These are phyloP conservation scores for Diaporthe sp. DNA, from an alignment of 2,329 filamentous ascomycete genomes.

Conservation along the genomic window DNA sequence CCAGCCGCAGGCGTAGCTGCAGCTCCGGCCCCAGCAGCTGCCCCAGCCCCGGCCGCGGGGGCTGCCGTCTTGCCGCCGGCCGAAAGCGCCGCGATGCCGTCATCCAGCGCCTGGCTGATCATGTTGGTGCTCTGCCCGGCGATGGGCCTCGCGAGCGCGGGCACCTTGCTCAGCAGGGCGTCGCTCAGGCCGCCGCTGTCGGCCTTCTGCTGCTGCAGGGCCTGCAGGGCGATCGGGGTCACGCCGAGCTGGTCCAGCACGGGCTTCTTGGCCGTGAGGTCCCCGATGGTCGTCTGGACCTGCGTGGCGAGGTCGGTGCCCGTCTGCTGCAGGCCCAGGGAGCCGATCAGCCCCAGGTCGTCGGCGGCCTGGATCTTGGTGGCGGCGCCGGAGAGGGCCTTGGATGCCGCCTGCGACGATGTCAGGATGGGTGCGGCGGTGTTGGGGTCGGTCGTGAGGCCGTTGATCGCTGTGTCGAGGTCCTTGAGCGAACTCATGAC, in stretches of 20 bases:
- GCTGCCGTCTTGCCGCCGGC: not conserved
- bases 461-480: conserved; percentile 29
- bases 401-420: conserved; percentile 11
- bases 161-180: conserved; percentile 27
- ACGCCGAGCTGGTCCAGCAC: conserved; percentile 27
- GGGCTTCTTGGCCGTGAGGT: conserved; percentile 29
- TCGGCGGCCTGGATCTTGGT: conserved; percentile 30
- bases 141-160: conserved; percentile 28
- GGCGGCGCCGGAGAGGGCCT: conserved; percentile 15
- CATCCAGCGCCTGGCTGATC: conserved; percentile 25
- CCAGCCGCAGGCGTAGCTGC: not conserved
- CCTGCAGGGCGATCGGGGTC: conserved; percentile 19
- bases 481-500: conserved; percentile 26
- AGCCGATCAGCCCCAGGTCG: conserved; percentile 11
- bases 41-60: not conserved
- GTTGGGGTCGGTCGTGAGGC: conserved; percentile 24
- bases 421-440: conserved; percentile 25
- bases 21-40: not conserved
- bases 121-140: conserved; percentile 24
- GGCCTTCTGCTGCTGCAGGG: conserved; percentile 19
- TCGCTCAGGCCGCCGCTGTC: conserved; percentile 18
- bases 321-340: conserved; percentile 42
- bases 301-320: conserved; percentile 27
- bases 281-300: conserved; percentile 26
- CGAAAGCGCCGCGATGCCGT: conserved; percentile 21